These are phyloP conservation scores for Phytopythium aichiense DNA, from an alignment of 352 stramenopile species.

Conservation along the genomic window DNA sequence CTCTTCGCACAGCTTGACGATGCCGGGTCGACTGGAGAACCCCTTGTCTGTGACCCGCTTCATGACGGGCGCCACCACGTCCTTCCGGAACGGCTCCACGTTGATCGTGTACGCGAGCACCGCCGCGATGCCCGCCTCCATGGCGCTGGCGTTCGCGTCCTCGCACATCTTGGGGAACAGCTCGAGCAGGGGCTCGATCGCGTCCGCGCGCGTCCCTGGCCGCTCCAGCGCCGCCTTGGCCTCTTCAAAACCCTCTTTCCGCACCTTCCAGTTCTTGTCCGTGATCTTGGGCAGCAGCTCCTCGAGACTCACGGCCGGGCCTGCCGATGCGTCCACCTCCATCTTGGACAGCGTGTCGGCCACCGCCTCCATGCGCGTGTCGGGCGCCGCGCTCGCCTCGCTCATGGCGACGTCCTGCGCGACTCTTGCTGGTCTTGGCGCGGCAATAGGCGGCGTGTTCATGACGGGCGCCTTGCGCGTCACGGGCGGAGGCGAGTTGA, in stretches of 20 bases:
- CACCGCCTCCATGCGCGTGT: conserved; percentile 26
- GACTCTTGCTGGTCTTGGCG: conserved; percentile 12
- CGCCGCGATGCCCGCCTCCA: conserved; percentile 73
- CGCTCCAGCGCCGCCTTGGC: conserved; percentile 64
- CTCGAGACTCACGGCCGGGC: conserved; percentile 29
- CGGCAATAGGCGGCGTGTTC: conserved; percentile 38
- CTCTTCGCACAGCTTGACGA: conserved; percentile 77
- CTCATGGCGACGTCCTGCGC: conserved; percentile 20
- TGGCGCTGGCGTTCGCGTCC: conserved; percentile 73
- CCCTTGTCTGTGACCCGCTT: conserved; percentile 79
- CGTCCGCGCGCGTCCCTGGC: conserved; percentile 29
- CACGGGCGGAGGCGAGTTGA: conserved; percentile 44
- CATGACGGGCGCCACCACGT: conserved; percentile 65
- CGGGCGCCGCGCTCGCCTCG: conserved; percentile 12
- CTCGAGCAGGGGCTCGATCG: conserved; percentile 47
- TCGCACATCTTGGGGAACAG: conserved; percentile 81
- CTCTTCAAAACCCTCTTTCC: conserved; percentile 79
- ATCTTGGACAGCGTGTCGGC: conserved; percentile 20
- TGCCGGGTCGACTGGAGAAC: conserved; percentile 72
- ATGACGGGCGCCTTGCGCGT: conserved; percentile 22
- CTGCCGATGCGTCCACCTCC: conserved; percentile 15
- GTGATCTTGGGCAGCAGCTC: conserved; percentile 47
- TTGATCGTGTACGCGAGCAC: conserved; percentile 68
- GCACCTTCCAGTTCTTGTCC: conserved; percentile 87
- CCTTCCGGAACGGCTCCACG: conserved; percentile 65